These are phyloP conservation scores for Tuber microsphaerosporum DNA, from an alignment of 495 filamentous ascomycete species.

Conservation along the genomic window DNA sequence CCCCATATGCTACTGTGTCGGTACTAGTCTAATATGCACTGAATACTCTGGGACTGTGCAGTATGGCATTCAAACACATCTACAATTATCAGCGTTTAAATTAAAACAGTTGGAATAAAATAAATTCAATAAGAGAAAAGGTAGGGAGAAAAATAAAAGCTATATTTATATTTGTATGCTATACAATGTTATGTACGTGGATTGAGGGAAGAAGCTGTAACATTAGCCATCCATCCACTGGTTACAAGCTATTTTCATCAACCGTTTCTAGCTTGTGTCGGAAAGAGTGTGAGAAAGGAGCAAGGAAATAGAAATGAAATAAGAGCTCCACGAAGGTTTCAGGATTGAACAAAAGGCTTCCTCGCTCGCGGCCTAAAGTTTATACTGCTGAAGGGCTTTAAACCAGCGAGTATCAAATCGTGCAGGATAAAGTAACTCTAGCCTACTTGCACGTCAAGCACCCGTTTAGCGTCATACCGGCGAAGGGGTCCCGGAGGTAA, in stretches of 20 bases:
- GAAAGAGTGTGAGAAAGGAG: background rate
- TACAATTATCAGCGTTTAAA: background rate
- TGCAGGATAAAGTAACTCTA: background rate
- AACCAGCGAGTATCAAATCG: background rate
- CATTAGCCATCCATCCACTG: background rate
- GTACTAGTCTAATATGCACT: too few species aligned
- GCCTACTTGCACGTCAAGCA: background rate
- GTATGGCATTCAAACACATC: background rate
- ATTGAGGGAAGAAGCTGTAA: background rate
- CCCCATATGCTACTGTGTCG: too few species aligned
- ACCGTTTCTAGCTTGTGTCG: background rate
- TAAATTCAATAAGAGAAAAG: background rate
- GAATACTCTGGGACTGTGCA: too few species aligned
- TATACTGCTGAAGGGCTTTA: background rate
- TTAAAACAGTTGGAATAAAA: conserved; percentile 1
- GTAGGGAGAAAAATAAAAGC: background rate
- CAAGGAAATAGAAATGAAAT: background rate
- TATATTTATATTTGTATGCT: background rate
- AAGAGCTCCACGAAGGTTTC: background rate
- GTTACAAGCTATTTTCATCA: background rate
- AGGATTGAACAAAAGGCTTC: background rate
- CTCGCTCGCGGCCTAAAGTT: background rate
- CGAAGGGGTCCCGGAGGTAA: background rate
- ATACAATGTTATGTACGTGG: background rate
- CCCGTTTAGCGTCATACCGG: background rate